Evolutionary conservation across 1,139 yeast species (phyloP).

Genomic region (Yamadazyma spencermartinsiae): DNA sequence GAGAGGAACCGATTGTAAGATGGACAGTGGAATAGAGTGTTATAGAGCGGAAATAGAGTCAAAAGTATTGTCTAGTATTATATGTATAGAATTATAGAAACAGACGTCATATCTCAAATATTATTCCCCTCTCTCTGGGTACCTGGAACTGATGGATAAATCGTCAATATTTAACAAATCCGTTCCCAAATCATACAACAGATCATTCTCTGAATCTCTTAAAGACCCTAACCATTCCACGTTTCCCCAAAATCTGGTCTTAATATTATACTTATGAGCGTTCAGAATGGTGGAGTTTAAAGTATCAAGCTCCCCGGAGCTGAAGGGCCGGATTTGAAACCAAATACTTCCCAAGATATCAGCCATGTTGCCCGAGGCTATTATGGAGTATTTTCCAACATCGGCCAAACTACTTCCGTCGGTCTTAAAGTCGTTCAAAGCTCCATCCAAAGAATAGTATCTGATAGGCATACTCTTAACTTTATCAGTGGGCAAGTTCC

Average conservation of each 20-base stretch:
- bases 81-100: too few relatives aligned
- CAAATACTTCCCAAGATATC: constrained; percentile 25
- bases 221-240: constrained; percentile 36
- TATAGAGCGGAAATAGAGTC: too few relatives aligned
- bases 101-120: too few relatives aligned
- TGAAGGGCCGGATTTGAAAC: constrained; percentile 17
- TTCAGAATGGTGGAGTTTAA: constrained; percentile 22
- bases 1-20: too few relatives aligned
- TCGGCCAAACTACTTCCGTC: constrained; percentile 10
- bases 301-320: constrained; percentile 18
- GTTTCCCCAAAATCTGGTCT: constrained; percentile 47
- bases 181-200: constrained; percentile 27
- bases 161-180: constrained; percentile 43
- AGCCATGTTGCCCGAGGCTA: constrained; percentile 36
- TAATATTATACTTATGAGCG: constrained; percentile 35
- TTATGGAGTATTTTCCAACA: constrained; percentile 28
- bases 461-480: constrained; percentile 27
- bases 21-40: too few relatives aligned
- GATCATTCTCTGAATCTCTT: constrained; percentile 28
- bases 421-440: constrained; percentile 24
- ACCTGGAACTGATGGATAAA: constrained; percentile 13
- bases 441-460: constrained; percentile 39
- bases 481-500: constrained; percentile 35
- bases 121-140: too few relatives aligned
- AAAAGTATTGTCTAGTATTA: too few relatives aligned